A percentile compares a stretch with the other conserved stretches of the same genome.
phyloP scores from a whole-genome alignment of 2,329 filamentous ascomycete genomes.

The Talaromyces pinophilus region DNA sequence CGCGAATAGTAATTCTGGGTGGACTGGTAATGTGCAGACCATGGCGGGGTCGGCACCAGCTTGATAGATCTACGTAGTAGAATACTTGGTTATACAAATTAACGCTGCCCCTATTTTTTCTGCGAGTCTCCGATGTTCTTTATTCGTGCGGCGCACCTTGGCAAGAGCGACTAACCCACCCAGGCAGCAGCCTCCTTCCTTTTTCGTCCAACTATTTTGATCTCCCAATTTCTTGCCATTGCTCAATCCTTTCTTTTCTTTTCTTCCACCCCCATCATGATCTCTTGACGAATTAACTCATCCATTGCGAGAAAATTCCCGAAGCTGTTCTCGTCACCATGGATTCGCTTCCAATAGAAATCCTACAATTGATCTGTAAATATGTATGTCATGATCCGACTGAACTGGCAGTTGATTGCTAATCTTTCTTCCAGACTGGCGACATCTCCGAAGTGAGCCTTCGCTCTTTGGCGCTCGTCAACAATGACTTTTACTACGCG shows the following conservation, averaged over 20 bases:
- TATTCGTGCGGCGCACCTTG: background rate
- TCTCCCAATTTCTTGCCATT: background rate
- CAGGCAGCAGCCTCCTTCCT: background rate
- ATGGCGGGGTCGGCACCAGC: conserved; percentile 15
- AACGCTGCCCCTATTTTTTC: background rate
- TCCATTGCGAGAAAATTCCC: too few relatives aligned
- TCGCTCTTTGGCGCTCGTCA: conserved; percentile 7
- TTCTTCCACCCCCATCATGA: too few relatives aligned
- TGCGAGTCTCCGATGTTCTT: background rate
- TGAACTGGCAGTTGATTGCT: background rate
- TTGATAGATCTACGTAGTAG: background rate
- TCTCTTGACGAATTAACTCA: too few relatives aligned
- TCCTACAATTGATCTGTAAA: conserved; percentile 1
- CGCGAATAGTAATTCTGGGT: background rate
- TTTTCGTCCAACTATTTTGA: background rate
- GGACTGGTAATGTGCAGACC: background rate
- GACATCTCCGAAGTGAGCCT: conserved; percentile 2
- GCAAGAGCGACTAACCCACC: background rate
- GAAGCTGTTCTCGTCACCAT: background rate
- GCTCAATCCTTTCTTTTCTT: too few relatives aligned
- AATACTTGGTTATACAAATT: background rate
- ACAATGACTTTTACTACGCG: conserved; percentile 1
- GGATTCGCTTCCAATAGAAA: background rate
- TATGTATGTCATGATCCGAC: background rate
- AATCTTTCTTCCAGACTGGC: background rate